Percentiles rank a stretch among this genome's conserved stretches.
Conservation (phyloP, 129 eudicot genomes). For the Flaveria ramosissima region DNA sequence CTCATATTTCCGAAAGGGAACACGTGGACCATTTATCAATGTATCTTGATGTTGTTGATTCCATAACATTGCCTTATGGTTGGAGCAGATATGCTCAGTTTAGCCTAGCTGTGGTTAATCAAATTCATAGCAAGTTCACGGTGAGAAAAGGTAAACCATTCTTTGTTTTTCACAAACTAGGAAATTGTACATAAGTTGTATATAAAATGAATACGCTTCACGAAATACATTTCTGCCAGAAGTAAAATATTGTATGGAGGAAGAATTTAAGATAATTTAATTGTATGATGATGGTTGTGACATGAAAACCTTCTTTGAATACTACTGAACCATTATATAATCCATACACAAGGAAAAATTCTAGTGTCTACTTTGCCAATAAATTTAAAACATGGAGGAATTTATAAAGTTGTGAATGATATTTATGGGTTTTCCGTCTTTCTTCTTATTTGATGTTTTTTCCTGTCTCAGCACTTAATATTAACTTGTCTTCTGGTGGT, state of each 20-base stretch:
- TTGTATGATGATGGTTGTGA: constrained; percentile 17
- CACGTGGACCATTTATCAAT: constrained; percentile 76
- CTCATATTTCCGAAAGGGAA: constrained; percentile 92
- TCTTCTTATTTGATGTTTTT: constrained; percentile 9
- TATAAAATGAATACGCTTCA: background rate
- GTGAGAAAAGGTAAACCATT: constrained; percentile 66
- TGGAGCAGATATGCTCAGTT: constrained; percentile 92
- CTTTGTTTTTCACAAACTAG: background rate
- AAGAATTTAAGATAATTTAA: background rate
- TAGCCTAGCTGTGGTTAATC: constrained; percentile 73
- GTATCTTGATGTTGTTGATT: constrained; percentile 92
- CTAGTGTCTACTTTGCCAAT: background rate
- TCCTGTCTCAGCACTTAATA: background rate
- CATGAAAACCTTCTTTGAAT: background rate
- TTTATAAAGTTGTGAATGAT: background rate
- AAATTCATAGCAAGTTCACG: constrained; percentile 57
- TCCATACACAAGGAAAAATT: background rate
- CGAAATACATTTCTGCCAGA: background rate
- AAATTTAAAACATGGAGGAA: background rate
- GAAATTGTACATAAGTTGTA: background rate
- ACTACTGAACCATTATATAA: background rate
- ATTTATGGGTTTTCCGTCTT: background rate
- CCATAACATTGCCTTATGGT: constrained; percentile 68
- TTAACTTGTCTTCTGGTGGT: constrained; percentile 17
- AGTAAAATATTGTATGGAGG: background rate